Conservation (phyloP, 2,329 filamentous ascomycete genomes). For the Graphilbum fragrans region DNA sequence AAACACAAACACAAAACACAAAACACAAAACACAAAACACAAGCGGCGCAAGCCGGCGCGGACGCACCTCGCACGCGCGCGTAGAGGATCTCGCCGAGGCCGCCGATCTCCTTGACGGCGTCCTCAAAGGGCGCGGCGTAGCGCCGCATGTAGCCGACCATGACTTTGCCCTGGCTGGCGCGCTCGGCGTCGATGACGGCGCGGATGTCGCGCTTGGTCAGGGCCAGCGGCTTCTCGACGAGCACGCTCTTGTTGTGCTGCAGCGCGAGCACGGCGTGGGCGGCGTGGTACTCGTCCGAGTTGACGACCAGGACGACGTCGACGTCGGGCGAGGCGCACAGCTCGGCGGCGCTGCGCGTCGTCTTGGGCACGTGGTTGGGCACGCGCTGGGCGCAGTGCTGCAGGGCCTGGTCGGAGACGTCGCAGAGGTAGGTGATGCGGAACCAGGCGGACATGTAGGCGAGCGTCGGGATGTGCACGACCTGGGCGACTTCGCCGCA, state of each 20-base stretch:
- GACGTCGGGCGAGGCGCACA: constrained; percentile 28
- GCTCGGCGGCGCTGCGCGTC: constrained; percentile 24
- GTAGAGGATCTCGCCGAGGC: constrained; percentile 40
- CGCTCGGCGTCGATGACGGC: constrained; percentile 36
- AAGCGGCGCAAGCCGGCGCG: too few relatives aligned
- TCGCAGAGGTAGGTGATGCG: constrained; percentile 37
- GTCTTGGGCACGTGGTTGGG: constrained; percentile 14
- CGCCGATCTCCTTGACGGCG: constrained; percentile 36
- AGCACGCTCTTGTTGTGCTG: constrained; percentile 42
- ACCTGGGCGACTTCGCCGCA: constrained; percentile 38
- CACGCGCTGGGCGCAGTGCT: constrained; percentile 11
- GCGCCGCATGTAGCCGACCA: constrained; percentile 51
- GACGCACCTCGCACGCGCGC: constrained; percentile 26
- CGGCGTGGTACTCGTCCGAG: constrained; percentile 39
- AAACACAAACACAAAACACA: constrained; percentile 19
- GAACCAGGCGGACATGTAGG: constrained; percentile 29
- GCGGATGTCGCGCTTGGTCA: constrained; percentile 33
- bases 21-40: neutral
- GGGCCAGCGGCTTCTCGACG: constrained; percentile 45
- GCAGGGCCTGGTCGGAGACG: constrained; percentile 22
- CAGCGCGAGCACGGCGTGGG: constrained; percentile 37
- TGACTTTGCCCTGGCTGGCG: constrained; percentile 29
- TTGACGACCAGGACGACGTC: constrained; percentile 42
- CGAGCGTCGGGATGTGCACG: constrained; percentile 30
- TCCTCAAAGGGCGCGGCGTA: constrained; percentile 43